phyloP scores from a whole-genome alignment of 352 stramenopile genomes.

The Pythium vanterpoolii region DNA sequence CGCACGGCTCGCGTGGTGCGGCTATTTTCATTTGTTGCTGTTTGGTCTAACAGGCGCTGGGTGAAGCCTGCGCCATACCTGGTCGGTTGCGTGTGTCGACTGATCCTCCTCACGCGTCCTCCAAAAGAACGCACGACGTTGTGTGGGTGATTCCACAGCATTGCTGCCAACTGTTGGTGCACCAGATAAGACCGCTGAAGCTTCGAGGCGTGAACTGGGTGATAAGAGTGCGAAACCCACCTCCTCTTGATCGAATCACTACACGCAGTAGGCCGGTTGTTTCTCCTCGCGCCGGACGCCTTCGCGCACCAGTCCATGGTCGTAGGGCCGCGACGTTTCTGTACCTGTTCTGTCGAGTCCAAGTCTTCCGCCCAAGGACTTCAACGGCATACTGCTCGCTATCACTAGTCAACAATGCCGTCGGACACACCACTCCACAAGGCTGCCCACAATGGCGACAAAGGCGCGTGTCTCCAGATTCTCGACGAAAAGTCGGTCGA shows the following conservation, averaged over 20 bases:
- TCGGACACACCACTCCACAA: constrained; percentile 90
- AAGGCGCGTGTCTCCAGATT: constrained; percentile 83
- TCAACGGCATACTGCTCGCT: not conserved
- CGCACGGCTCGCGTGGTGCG: not conserved
- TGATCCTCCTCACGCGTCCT: too few relatives aligned
- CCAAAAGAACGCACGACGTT: too few relatives aligned
- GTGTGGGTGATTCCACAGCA: too few relatives aligned
- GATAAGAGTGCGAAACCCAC: not conserved
- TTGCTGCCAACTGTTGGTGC: not conserved
- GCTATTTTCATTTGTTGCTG: not conserved
- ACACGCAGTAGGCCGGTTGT: too few relatives aligned
- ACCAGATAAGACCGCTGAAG: not conserved
- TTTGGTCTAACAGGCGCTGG: not conserved
- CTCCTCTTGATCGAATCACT: too few relatives aligned
- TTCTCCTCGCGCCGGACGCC: not conserved
- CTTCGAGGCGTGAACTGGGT: not conserved
- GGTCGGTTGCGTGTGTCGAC: not conserved
- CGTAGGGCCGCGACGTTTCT: not conserved
- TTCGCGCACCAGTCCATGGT: not conserved
- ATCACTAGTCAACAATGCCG: constrained; percentile 49
- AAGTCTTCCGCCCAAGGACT: not conserved
- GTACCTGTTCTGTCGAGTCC: not conserved
- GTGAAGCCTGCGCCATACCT: not conserved
- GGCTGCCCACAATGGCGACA: constrained; percentile 88
- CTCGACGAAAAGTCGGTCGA: constrained; percentile 87